These are phyloP conservation scores for Coelastrella sp. DNA, from an alignment of 139 green algal genomes.

Conservation along the genomic window DNA sequence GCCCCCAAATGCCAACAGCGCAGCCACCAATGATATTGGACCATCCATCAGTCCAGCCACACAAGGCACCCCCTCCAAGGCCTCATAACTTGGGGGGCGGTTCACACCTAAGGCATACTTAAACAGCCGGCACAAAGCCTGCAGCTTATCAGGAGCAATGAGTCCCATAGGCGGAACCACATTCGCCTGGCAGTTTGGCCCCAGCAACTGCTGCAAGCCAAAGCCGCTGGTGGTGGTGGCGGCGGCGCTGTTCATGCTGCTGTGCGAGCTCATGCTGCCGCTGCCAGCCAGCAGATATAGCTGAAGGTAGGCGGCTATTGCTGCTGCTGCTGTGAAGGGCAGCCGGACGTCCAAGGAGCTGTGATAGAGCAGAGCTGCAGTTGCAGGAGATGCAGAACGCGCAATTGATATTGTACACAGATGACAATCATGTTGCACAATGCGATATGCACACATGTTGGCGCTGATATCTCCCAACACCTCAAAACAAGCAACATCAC, in stretches of 20 bases:
- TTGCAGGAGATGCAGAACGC: neutral
- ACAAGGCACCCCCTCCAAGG: slow-evolving; percentile 61
- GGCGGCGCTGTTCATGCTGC: neutral
- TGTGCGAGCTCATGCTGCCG: neutral
- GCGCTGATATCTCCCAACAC: no score
- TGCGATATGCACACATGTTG: neutral
- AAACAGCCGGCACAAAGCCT: slow-evolving; percentile 50
- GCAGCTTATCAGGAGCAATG: slow-evolving; percentile 50
- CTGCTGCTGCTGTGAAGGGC: slow-evolving; percentile 52
- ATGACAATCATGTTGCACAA: neutral
- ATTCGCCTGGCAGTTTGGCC: neutral
- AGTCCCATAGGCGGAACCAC: slow-evolving; percentile 58
- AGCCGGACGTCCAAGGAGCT: slow-evolving; percentile 44
- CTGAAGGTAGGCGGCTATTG: slow-evolving; percentile 51
- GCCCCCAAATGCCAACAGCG: slow-evolving; percentile 61
- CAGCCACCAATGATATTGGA: slow-evolving; percentile 56
- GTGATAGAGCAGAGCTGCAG: slow-evolving; percentile 50
- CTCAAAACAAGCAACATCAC: neutral
- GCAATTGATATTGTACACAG: neutral
- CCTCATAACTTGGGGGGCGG: slow-evolving; percentile 49
- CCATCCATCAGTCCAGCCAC: slow-evolving; percentile 71
- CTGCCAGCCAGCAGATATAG: slow-evolving; percentile 50
- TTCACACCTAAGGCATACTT: slow-evolving; percentile 37
- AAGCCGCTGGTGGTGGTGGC: neutral
- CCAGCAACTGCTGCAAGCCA: slow-evolving; percentile 9